Base-by-base conservation (phyloP, 2,329 filamentous ascomycete genomes). In the Rhynchosporium agropyri region DNA sequence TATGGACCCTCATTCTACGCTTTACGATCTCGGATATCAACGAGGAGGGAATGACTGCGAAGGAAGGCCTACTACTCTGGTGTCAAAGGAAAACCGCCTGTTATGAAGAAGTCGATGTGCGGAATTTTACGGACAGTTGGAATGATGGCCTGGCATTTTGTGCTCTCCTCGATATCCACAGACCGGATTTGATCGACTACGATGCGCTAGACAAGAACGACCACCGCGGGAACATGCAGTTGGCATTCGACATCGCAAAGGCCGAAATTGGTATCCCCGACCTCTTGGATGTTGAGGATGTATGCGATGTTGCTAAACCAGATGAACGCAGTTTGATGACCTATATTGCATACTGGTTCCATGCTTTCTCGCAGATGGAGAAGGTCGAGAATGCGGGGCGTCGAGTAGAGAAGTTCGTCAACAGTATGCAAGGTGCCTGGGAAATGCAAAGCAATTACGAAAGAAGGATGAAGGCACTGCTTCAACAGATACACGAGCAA, bases 331-430 rank as follows among this genome's bases (percentile, higher is more conserved):
- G 91, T 76, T 83, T 99, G 75, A 99, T 99, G 95, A 99, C 95
- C 0, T 99, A 99, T 77, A 99, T 99, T 72, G 95, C 95, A 68
- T 99, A 99, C 81, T 99, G 95, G 95, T 99, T 99, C 83, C 95
- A 99, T 75, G 95, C 95, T 71, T 99, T 99, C 76, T 98, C 94
- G 36, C 94, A 98, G 74, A 96, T 99, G 88, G 95, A 99, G 79
- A 90, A 94, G 75, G 95, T 99, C 8, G 95, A 99, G 77, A 99
- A 99, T 75, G 95, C 95, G 3, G 95, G 95, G 4, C 86, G 95
- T 65, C 86, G 95, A 69, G 95, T 99, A 4, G 95, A 99, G 79
- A 99, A 99, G 78, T 99, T 99, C 73, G 91, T 99, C 71, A 92
- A 91, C 75, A 98, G 95, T 76, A 98, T 99, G 95, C 92, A 97